These are phyloP conservation scores for Auriculariales sp. DNA, from an alignment of 768 basidiomycete species.

Conservation along the genomic window DNA sequence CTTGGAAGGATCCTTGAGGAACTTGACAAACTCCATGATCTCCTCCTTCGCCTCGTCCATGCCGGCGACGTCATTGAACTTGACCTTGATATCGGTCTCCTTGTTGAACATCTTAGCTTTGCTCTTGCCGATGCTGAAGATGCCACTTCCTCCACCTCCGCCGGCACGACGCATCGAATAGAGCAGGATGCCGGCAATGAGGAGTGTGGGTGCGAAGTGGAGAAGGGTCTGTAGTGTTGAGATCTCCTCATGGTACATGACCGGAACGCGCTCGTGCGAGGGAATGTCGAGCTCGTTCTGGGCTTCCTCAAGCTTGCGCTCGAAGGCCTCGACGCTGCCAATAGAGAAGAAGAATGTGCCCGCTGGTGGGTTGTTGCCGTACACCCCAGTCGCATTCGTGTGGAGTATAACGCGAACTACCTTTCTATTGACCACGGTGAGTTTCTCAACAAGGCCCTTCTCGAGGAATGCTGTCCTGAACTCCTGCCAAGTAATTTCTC, in stretches of 20 bases:
- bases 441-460: slow-evolving; percentile 88
- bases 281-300: slow-evolving; percentile 89
- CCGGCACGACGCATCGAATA: slow-evolving; percentile 70
- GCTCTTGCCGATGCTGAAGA: slow-evolving; percentile 95
- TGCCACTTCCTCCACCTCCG: slow-evolving; percentile 52
- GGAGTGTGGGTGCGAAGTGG: slow-evolving; percentile 88
- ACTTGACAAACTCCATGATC: slow-evolving; percentile 99
- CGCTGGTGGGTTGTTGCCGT: slow-evolving; percentile 27
- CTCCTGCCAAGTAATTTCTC: slow-evolving; percentile 99
- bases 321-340: slow-evolving; percentile 93
- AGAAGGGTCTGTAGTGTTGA: slow-evolving; percentile 68
- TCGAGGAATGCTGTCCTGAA: slow-evolving; percentile 95
- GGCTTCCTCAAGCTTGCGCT: slow-evolving; percentile 86
- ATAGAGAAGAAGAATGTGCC: slow-evolving; percentile 90
- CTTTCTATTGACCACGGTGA: slow-evolving; percentile 80
- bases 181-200: slow-evolving; percentile 79
- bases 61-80: slow-evolving; percentile 94
- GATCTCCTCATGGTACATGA: slow-evolving; percentile 92
- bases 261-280: slow-evolving; percentile 84
- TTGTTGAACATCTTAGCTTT: slow-evolving; percentile 91
- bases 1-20: slow-evolving; percentile 86
- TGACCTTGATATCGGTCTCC: slow-evolving; percentile 84
- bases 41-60: slow-evolving; percentile 99
- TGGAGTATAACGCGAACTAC: slow-evolving; percentile 88
- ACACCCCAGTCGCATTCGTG: slow-evolving; percentile 76